phyloP scores from a whole-genome alignment of 1,284 basidiomycete genomes.

The Rhodotorula sp. region DNA sequence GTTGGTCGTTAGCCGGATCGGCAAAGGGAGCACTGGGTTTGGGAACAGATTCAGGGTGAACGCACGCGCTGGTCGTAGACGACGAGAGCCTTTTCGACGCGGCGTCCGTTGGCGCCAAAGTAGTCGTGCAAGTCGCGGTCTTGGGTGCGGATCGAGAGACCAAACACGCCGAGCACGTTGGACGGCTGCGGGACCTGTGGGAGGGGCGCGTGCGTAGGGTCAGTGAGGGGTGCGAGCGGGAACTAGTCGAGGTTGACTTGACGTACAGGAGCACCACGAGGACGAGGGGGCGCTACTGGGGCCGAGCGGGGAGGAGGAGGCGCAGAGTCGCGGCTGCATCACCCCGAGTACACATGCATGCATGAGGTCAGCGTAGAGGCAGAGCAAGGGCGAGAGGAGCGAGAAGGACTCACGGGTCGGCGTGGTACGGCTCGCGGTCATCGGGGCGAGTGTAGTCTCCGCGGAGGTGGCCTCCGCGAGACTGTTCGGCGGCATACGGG shows the following conservation, averaged over 20 bases:
- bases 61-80: conserved; percentile 97
- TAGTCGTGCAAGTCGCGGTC: conserved; percentile 94
- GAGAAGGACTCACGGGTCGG: neutral
- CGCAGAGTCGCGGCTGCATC: neutral
- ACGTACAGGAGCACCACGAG: conserved; percentile 30
- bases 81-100: conserved; percentile 92
- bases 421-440: neutral
- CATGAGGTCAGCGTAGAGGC: no score
- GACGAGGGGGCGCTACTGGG: conserved; percentile 15
- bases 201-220: conserved; percentile 3
- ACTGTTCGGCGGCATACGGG: neutral
- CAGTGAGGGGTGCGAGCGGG: conserved; percentile 12
- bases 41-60: conserved; percentile 3
- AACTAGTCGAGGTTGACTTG: conserved; percentile 12
- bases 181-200: conserved; percentile 63
- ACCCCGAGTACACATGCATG: no score
- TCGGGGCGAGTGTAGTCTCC: no score
- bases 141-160: conserved; percentile 87
- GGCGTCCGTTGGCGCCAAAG: conserved; percentile 74
- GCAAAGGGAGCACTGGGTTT: no score
- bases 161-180: conserved; percentile 91
- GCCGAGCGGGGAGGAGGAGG: conserved; percentile 1
- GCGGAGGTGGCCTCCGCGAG: no score
- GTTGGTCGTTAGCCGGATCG: neutral
- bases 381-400: neutral